Percentiles rank a stretch among this genome's conserved stretches.
These are phyloP conservation scores for Blastomyces emzantsi DNA, from an alignment of 2,329 filamentous ascomycete species.

Conservation along the genomic window DNA sequence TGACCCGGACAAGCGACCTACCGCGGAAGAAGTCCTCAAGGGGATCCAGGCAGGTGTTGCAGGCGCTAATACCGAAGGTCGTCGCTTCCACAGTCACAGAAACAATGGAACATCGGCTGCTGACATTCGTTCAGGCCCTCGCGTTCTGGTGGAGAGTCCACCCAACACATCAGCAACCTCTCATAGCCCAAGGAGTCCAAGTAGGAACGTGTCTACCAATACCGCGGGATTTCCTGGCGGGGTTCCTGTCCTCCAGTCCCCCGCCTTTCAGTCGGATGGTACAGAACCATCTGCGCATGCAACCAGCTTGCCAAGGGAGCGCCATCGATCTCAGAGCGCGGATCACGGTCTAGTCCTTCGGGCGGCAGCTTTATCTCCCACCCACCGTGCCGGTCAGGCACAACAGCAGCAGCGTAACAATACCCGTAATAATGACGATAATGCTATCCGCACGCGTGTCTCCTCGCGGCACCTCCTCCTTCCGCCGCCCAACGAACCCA, in stretches of 20 bases:
- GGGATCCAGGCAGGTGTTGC: slow-evolving; percentile 54
- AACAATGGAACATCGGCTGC: slow-evolving; percentile 18
- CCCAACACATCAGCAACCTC: slow-evolving; percentile 18
- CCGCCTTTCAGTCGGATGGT: slow-evolving; percentile 5
- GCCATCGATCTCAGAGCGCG: slow-evolving; percentile 2
- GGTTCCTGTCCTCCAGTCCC: slow-evolving; percentile 6
- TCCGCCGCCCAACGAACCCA: slow-evolving; percentile 33
- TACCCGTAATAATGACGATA: slow-evolving; percentile 12
- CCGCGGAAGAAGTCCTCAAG: slow-evolving; percentile 72
- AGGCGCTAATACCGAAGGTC: slow-evolving; percentile 35
- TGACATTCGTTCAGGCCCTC: slow-evolving; percentile 26
- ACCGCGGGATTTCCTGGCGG: background rate
- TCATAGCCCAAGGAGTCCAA: slow-evolving; percentile 17
- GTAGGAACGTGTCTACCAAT: slow-evolving; percentile 13
- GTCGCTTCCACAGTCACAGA: slow-evolving; percentile 32
- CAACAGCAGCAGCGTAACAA: slow-evolving; percentile 15
- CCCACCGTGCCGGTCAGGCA: slow-evolving; percentile 22
- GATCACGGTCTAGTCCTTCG: slow-evolving; percentile 10
- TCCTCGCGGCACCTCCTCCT: slow-evolving; percentile 30
- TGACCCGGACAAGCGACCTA: slow-evolving; percentile 66
- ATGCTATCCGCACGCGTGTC: background rate
- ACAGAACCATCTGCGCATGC: background rate
- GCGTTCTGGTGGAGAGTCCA: slow-evolving; percentile 35
- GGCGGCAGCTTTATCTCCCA: slow-evolving; percentile 19
- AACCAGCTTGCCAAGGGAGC: background rate